These are phyloP conservation scores for Simmondsia chinensis DNA, from an alignment of 148 eudicot species.

Conservation along the genomic window DNA sequence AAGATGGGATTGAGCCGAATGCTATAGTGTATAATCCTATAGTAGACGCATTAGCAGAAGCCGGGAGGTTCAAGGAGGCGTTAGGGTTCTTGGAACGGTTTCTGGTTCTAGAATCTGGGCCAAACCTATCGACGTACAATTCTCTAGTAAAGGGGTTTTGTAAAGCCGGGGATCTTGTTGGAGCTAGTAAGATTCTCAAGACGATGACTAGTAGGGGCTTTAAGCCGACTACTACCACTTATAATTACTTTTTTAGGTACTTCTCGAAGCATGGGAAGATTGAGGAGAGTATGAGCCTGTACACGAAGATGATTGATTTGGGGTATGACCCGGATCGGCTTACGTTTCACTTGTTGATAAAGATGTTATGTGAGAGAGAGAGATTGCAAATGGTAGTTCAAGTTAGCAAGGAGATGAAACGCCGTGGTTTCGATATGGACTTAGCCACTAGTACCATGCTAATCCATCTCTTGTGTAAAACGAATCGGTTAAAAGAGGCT, in stretches of 20 bases:
- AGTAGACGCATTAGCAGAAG: slow-evolving; percentile 60
- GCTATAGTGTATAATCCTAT: slow-evolving; percentile 46
- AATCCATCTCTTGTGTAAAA: slow-evolving; percentile 41
- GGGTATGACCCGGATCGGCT: slow-evolving; percentile 47
- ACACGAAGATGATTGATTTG: slow-evolving; percentile 45
- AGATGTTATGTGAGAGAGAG: slow-evolving; percentile 56
- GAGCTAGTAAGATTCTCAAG: slow-evolving; percentile 59
- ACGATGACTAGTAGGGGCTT: slow-evolving; percentile 59
- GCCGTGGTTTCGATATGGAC: slow-evolving; percentile 42
- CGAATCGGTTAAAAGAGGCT: slow-evolving; percentile 44
- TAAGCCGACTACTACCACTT: slow-evolving; percentile 51
- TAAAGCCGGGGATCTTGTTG: slow-evolving; percentile 61
- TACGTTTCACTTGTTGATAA: slow-evolving; percentile 51
- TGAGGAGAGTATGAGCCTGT: slow-evolving; percentile 53
- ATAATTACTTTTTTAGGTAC: slow-evolving; percentile 52
- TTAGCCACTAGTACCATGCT: slow-evolving; percentile 38
- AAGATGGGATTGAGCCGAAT: slow-evolving; percentile 40
- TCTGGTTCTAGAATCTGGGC: slow-evolving; percentile 54
- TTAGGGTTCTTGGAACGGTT: slow-evolving; percentile 61
- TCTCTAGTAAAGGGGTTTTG: slow-evolving; percentile 73
- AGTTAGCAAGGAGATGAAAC: slow-evolving; percentile 58
- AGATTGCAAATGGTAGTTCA: slow-evolving; percentile 36
- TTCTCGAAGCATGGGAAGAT: slow-evolving; percentile 34
- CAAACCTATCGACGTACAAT: slow-evolving; percentile 55
- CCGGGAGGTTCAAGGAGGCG: slow-evolving; percentile 64